Evolutionary conservation across 1,139 yeast species (phyloP).

Genomic region (Zygoascus sp.): DNA sequence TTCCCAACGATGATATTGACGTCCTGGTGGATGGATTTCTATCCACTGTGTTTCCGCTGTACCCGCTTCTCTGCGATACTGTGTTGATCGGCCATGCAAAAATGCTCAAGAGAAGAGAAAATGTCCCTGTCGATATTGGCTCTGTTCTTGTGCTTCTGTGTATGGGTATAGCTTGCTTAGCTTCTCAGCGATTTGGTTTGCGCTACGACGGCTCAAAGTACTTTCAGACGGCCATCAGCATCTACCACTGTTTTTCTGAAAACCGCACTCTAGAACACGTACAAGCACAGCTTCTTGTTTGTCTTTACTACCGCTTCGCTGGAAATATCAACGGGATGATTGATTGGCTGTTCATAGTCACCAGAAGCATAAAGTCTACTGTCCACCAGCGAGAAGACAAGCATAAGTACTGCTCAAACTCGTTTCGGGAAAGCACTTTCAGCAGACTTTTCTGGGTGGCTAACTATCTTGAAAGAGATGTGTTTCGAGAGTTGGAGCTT

Average conservation of each 20-base stretch:
- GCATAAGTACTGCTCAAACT: neutral
- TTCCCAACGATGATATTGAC: neutral
- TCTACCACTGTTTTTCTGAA: neutral
- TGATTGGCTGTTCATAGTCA: constrained; percentile 3
- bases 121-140: neutral
- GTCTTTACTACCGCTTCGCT: constrained; percentile 2
- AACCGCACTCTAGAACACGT: neutral
- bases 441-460: constrained; percentile 8
- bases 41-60: neutral
- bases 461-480: constrained; percentile 2
- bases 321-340: neutral
- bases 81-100: neutral
- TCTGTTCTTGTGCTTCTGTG: constrained; percentile 2
- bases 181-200: neutral
- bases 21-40: neutral
- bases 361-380: neutral
- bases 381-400: neutral
- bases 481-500: neutral
- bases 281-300: constrained; percentile 4
- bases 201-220: neutral
- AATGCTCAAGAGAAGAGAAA: neutral
- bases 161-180: neutral
- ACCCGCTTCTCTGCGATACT: constrained; percentile 5
- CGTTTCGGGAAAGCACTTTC: neutral
- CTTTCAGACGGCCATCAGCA: neutral